phyloP scores from a whole-genome alignment of 2,329 filamentous ascomycete species.

The Pseudopithomyces maydicus region DNA sequence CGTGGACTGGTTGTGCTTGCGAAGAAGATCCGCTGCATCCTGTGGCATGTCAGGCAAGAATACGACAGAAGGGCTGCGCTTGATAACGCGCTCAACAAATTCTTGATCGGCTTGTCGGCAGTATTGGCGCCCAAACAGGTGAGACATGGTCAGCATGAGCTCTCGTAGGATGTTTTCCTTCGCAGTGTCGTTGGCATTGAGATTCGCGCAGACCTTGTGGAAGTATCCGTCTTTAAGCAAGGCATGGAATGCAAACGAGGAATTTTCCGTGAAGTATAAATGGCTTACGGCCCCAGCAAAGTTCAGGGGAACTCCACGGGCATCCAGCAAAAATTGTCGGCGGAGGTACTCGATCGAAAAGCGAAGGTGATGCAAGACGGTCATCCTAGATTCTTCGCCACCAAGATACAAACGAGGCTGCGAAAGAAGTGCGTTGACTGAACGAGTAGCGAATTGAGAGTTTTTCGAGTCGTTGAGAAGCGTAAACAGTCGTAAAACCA shows the following conservation, averaged over 20 bases:
- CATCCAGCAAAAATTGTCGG: conserved; percentile 68
- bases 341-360: conserved; percentile 83
- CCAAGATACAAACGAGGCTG: conserved; percentile 74
- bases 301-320: conserved; percentile 68
- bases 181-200: conserved; percentile 51
- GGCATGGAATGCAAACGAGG: conserved; percentile 77
- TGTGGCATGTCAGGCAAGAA: conserved; percentile 68
- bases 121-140: conserved; percentile 69
- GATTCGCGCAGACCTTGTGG: conserved; percentile 63
- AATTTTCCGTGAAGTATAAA: conserved; percentile 77
- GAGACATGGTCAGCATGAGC: conserved; percentile 71
- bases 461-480: conserved; percentile 70
- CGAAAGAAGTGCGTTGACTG: conserved; percentile 70
- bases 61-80: conserved; percentile 66
- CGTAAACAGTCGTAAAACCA: conserved; percentile 71
- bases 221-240: conserved; percentile 75
- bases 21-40: conserved; percentile 61
- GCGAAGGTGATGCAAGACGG: conserved; percentile 75
- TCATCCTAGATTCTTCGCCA: conserved; percentile 68
- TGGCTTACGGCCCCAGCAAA: conserved; percentile 74
- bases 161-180: conserved; percentile 57
- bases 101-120: conserved; percentile 54
- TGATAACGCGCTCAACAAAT: conserved; percentile 55
- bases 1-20: conserved; percentile 68
- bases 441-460: conserved; percentile 64